phyloP scores from a whole-genome alignment of 2,329 filamentous ascomycete species.

The Daldinia sp. region DNA sequence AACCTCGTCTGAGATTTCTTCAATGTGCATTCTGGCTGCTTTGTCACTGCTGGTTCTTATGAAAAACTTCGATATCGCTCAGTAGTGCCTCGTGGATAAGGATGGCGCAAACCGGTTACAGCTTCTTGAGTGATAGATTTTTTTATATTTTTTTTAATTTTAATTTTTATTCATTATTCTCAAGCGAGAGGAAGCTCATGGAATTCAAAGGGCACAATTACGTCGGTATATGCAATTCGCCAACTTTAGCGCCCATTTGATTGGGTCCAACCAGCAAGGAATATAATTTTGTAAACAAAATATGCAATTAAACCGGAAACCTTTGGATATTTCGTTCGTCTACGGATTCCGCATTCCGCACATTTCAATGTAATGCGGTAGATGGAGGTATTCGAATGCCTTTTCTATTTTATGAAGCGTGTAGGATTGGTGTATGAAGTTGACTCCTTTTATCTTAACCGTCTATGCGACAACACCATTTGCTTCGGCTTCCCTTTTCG shows the following conservation, averaged over 20 bases:
- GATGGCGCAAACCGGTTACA: background rate
- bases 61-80: no score
- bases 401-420: background rate
- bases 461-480: slow-evolving; percentile 50
- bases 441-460: background rate
- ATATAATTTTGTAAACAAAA: no score
- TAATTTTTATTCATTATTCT: no score
- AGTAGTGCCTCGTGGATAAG: background rate
- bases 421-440: background rate
- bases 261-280: background rate
- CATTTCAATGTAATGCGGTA: background rate
- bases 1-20: slow-evolving; percentile 53
- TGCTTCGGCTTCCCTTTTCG: slow-evolving; percentile 48
- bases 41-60: background rate
- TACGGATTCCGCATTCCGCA: no score
- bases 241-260: background rate
- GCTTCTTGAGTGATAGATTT: background rate
- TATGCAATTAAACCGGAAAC: slow-evolving; percentile 22
- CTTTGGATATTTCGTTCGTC: background rate
- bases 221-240: slow-evolving; percentile 20
- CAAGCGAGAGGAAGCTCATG: background rate
- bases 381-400: background rate
- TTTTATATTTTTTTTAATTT: no score
- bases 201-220: slow-evolving; percentile 26
- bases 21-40: slow-evolving; percentile 48